Conservation (phyloP, 805 yeast species). For the Candida pseudofarinosa region DNA sequence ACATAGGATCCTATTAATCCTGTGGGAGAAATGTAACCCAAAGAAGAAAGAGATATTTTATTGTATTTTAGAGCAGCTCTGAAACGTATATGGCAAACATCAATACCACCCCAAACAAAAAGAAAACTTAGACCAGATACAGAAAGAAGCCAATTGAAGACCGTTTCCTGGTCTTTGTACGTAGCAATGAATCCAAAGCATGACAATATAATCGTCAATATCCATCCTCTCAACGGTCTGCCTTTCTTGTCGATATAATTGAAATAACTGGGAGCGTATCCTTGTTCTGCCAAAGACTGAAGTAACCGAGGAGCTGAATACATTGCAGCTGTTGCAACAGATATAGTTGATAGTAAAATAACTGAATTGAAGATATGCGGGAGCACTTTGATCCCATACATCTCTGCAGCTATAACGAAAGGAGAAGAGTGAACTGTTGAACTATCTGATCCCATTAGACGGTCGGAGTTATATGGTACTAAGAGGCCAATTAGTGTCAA, state of each 20-base stretch:
- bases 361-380: constrained; percentile 40
- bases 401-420: constrained; percentile 37
- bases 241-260: constrained; percentile 38
- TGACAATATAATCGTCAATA: constrained; percentile 29
- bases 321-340: constrained; percentile 39
- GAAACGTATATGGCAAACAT: constrained; percentile 38
- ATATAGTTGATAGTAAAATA: constrained; percentile 36
- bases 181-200: constrained; percentile 39
- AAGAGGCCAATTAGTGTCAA: constrained; percentile 35
- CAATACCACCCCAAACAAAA: constrained; percentile 40
- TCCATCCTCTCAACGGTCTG: constrained; percentile 36
- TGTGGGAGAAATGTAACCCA: constrained; percentile 35
- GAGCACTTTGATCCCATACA: constrained; percentile 35
- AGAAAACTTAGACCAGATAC: constrained; percentile 39
- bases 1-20: constrained; percentile 37
- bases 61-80: constrained; percentile 33
- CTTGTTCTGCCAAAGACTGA: constrained; percentile 39
- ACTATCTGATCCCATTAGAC: constrained; percentile 33
- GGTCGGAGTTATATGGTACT: constrained; percentile 30
- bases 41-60: constrained; percentile 22
- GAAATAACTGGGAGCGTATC: constrained; percentile 36
- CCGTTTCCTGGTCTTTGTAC: constrained; percentile 34
- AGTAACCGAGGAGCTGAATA: constrained; percentile 40
- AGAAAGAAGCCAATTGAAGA: constrained; percentile 39
- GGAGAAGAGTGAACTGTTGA: constrained; percentile 35